Conservation (phyloP, 2,329 filamentous ascomycete genomes). For the Verticillium zaregamsianum region DNA sequence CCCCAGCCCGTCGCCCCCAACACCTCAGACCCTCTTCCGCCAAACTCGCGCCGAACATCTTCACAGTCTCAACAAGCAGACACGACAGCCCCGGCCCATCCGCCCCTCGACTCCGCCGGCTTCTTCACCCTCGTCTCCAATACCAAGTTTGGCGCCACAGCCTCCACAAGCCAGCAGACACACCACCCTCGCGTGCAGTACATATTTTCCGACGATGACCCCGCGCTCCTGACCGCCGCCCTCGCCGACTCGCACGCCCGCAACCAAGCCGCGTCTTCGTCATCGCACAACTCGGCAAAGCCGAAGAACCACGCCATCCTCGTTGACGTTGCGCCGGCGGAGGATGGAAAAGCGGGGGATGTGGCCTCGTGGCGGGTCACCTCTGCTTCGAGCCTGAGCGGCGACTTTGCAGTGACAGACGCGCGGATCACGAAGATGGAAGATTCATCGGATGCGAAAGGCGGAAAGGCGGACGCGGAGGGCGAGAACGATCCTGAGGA, state of each 20-base stretch:
- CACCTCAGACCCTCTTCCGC: background rate
- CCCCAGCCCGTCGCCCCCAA: background rate
- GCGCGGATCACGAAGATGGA: slow-evolving; percentile 41
- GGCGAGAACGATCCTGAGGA: slow-evolving; percentile 23
- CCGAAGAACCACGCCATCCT: slow-evolving; percentile 31
- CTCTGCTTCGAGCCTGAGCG: slow-evolving; percentile 67
- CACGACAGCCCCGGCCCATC: background rate
- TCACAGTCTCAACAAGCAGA: background rate
- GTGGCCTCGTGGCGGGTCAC: slow-evolving; percentile 48
- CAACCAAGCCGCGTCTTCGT: slow-evolving; percentile 18
- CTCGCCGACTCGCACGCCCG: slow-evolving; percentile 33
- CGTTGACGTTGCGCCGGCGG: slow-evolving; percentile 46
- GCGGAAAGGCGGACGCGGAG: slow-evolving; percentile 18
- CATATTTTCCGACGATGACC: slow-evolving; percentile 89
- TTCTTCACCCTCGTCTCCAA: slow-evolving; percentile 84
- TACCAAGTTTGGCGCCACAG: slow-evolving; percentile 57
- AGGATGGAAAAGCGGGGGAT: slow-evolving; percentile 17
- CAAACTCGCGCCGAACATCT: background rate
- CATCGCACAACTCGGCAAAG: slow-evolving; percentile 14
- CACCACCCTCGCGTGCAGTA: slow-evolving; percentile 87
- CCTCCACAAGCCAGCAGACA: slow-evolving; percentile 31
- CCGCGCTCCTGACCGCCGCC: slow-evolving; percentile 67
- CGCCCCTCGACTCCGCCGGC: slow-evolving; percentile 12
- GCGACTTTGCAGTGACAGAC: slow-evolving; percentile 63
- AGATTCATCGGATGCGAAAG: slow-evolving; percentile 15